Base-by-base conservation (phyloP, 192 early-diverging fungal genomes). In the Ramicandelaber brevisporus region DNA sequence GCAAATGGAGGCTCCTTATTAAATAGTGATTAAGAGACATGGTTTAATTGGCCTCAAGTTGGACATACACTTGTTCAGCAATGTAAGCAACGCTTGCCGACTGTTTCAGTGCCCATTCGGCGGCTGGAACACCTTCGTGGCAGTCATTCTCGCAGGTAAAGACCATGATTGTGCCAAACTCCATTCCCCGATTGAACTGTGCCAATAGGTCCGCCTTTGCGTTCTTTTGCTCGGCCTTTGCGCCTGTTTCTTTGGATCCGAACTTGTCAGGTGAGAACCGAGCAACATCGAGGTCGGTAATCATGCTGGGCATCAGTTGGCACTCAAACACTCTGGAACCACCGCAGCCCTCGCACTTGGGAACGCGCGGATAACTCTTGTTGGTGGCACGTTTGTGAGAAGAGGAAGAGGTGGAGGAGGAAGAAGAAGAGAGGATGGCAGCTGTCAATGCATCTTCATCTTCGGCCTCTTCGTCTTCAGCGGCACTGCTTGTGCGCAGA, bases 301-400 rank as follows among this genome's bases (percentile, higher is more conserved):
- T 44, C 15, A 78, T 39, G 31, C 72, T 70, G 0, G 87, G 84
- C 87, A 93, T 93, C 14, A 93, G 46, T 46, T 93, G 87, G 35
- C 76, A 73, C 45, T 93, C 87, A 52, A 84, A 93, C 9, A 67
- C 56, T 9, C 87, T 57, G 5, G 46, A 54, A 7, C 51, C 62
- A 4, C 49, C 46, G 38, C 87, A 93, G 14, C 44, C 44, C 9
- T 44, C 39, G 40, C 87, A 93, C 2, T n/a, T n/a, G n/a, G n/a
- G n/a, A n/a, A n/a, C n/a, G n/a, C n/a, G n/a, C n/a, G n/a, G n/a
- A n/a, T n/a, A n/a, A n/a, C n/a, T n/a, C n/a, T n/a, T n/a, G n/a
- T n/a, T n/a, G 29, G 30, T 0, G 70, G 66, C 21, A 80, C 56
- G 10, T 36, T 29, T 7, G 38, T 38, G 2, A n/a, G n/a, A n/a